Percentiles rank a stretch among this genome's conserved stretches.
These are phyloP conservation scores for Musa schizocarpa DNA, from an alignment of 176 grass and related monocot genomes.

Conservation along the genomic window DNA sequence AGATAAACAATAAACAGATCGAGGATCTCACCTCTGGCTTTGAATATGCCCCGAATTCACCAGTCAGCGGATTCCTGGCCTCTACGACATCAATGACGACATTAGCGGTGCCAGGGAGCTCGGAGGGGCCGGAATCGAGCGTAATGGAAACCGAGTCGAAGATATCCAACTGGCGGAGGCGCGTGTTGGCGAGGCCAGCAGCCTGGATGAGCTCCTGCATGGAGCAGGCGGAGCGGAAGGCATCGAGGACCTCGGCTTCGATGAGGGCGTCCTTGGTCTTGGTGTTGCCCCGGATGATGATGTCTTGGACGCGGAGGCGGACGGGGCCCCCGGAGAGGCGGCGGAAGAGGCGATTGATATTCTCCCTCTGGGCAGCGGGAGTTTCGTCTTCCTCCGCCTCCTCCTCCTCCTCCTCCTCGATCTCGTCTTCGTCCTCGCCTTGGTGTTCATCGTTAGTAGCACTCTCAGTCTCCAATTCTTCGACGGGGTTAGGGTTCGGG, in stretches of 20 bases:
- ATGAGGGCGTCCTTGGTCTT: slow-evolving; percentile 75
- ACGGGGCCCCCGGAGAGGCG: slow-evolving; percentile 43
- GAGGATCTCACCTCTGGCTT: slow-evolving; percentile 62
- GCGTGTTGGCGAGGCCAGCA: slow-evolving; percentile 46
- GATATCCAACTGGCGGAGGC: slow-evolving; percentile 52
- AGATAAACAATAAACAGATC: not conserved
- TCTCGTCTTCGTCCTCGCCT: not conserved
- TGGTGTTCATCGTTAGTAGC: not conserved
- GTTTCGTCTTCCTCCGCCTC: slow-evolving; percentile 40
- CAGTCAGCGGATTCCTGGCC: slow-evolving; percentile 46
- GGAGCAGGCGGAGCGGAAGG: slow-evolving; percentile 46
- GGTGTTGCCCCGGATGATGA: slow-evolving; percentile 75
- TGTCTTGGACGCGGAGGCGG: slow-evolving; percentile 73
- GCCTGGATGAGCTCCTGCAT: slow-evolving; percentile 72
- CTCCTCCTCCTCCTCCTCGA: slow-evolving; percentile 20
- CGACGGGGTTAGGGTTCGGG: not conserved
- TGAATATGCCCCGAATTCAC: slow-evolving; percentile 55
- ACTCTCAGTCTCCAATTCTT: slow-evolving; percentile 14
- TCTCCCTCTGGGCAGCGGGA: slow-evolving; percentile 36
- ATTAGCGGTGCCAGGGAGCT: slow-evolving; percentile 81
- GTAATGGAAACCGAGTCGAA: slow-evolving; percentile 87
- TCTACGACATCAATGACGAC: slow-evolving; percentile 82
- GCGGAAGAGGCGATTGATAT: slow-evolving; percentile 37
- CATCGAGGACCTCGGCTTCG: slow-evolving; percentile 66
- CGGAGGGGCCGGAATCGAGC: slow-evolving; percentile 71